A percentile compares a stretch with the other conserved stretches of the same genome.
Conservation (phyloP, 2,329 filamentous ascomycete species). For the Metarhizium rileyi region DNA sequence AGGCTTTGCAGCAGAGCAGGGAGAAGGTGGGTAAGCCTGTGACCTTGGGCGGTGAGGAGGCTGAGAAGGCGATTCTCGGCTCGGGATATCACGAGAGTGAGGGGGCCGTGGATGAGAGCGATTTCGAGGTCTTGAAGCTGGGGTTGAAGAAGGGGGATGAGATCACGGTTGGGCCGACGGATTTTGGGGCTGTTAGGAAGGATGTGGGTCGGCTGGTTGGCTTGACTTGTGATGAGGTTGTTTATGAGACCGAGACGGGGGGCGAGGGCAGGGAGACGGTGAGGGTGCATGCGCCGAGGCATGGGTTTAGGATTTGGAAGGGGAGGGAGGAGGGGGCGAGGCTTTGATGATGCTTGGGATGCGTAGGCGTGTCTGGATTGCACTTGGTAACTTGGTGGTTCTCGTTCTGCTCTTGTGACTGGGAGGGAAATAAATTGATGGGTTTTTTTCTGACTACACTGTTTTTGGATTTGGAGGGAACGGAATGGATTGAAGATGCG, state of each 20-base stretch:
- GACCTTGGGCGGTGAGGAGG: constrained; percentile 43
- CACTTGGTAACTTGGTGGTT: too few species aligned
- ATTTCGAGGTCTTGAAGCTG: constrained; percentile 35
- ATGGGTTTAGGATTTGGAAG: constrained; percentile 42
- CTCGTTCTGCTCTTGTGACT: too few species aligned
- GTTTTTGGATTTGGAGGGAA: too few species aligned
- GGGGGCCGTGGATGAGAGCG: constrained; percentile 33
- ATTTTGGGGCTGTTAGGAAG: constrained; percentile 48
- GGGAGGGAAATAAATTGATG: too few species aligned
- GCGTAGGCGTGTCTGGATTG: too few species aligned
- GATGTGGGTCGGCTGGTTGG: constrained; percentile 47
- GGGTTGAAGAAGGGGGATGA: constrained; percentile 41
- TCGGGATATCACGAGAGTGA: constrained; percentile 37
- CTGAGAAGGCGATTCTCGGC: constrained; percentile 34
- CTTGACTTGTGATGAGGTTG: constrained; percentile 44
- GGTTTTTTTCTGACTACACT: too few species aligned
- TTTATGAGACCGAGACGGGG: constrained; percentile 40
- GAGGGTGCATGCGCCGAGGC: constrained; percentile 51
- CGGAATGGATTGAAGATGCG: too few species aligned
- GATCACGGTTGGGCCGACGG: constrained; percentile 52
- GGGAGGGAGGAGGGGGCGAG: not conserved
- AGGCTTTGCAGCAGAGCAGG: constrained; percentile 33
- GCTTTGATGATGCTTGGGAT: not conserved
- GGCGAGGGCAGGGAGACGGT: constrained; percentile 25
- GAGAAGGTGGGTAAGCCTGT: constrained; percentile 23